A percentile compares a stretch with the other conserved stretches of the same genome.
These are phyloP conservation scores for Exophiala sp. DNA, from an alignment of 2,329 filamentous ascomycete genomes.

Conservation along the genomic window DNA sequence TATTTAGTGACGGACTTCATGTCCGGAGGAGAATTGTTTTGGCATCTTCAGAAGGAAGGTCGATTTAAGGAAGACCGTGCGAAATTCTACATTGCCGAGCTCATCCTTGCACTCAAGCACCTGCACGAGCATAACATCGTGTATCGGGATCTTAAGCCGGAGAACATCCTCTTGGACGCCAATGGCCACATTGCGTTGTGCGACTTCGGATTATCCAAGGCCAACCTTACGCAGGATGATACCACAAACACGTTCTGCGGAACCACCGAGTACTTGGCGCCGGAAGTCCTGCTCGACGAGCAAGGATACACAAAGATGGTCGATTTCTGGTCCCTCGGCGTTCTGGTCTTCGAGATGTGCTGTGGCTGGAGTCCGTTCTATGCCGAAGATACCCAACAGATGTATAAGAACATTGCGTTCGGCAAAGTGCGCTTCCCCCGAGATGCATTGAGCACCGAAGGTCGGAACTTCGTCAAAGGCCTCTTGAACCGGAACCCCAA, in stretches of 20 bases:
- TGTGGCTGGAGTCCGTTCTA: constrained; percentile 99
- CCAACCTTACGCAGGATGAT: constrained; percentile 92
- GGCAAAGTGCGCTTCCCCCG: constrained; percentile 95
- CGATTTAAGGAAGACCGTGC: constrained; percentile 91
- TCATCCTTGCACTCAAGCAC: constrained; percentile 92
- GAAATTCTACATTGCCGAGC: constrained; percentile 98
- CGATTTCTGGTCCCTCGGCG: constrained; percentile 97
- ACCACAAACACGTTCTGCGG: constrained; percentile 99
- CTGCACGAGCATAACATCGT: constrained; percentile 97
- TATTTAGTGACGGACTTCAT: constrained; percentile 99
- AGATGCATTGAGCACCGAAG: constrained; percentile 90
- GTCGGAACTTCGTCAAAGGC: constrained; percentile 96
- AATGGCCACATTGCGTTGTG: constrained; percentile 97
- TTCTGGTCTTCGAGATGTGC: constrained; percentile 99
- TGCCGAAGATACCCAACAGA: constrained; percentile 97
- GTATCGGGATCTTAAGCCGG: constrained; percentile 93
- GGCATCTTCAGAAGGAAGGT: constrained; percentile 96
- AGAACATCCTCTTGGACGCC: constrained; percentile 94
- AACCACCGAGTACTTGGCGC: constrained; percentile 94
- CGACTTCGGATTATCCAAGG: constrained; percentile 96
- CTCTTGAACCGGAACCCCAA: constrained; percentile 94
- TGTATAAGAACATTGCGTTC: constrained; percentile 99
- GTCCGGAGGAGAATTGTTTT: constrained; percentile 97
- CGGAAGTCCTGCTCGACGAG: constrained; percentile 91
- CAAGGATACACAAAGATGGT: constrained; percentile 99